Percentiles rank a stretch among this genome's conserved stretches.
phyloP scores from a whole-genome alignment of 2,329 filamentous ascomycete species.

The Venturia effusa region DNA sequence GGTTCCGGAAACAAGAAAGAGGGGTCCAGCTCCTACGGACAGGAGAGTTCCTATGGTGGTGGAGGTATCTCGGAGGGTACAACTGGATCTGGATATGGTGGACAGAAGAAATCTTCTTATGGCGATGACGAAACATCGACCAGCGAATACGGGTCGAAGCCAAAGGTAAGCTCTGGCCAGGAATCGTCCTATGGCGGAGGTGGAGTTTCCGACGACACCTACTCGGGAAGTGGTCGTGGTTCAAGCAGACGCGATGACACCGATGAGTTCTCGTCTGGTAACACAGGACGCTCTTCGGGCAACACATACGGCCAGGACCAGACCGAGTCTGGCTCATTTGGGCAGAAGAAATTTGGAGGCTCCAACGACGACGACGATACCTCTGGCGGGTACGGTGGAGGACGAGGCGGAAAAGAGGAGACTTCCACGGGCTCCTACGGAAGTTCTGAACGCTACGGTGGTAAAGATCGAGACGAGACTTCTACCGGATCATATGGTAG shows the following conservation, averaged over 20 bases:
- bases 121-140: neutral
- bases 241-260: neutral
- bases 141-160: neutral
- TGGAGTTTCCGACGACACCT: neutral
- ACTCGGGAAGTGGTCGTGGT: neutral
- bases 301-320: neutral
- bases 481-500: neutral
- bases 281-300: neutral
- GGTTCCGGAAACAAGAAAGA: neutral
- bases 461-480: neutral
- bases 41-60: neutral
- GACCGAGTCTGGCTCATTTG: neutral
- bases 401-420: neutral
- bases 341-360: neutral
- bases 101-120: neutral
- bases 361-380: neutral
- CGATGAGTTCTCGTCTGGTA: neutral
- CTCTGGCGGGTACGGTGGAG: neutral
- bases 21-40: neutral
- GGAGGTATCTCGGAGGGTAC: neutral
- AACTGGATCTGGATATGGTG: neutral
- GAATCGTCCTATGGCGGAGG: neutral
- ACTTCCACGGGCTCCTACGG: neutral
- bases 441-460: neutral
- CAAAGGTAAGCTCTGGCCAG: neutral